A percentile compares a stretch with the other conserved stretches of the same genome.
phyloP scores from a whole-genome alignment of 805 yeast species.

The Myxozyma mucilagina region DNA sequence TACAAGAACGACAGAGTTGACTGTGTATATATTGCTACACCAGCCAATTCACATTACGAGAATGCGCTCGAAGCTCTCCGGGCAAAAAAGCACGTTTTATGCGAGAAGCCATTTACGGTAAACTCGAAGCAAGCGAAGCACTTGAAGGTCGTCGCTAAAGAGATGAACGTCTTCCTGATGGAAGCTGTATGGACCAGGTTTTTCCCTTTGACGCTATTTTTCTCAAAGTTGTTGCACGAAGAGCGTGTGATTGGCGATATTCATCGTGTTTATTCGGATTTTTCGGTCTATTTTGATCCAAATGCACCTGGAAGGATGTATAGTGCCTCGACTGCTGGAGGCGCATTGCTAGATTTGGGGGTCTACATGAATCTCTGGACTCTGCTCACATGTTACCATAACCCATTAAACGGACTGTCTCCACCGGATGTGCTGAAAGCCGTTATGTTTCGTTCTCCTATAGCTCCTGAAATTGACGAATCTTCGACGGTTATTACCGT shows the following conservation, averaged over 20 bases:
- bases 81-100: conserved; percentile 51
- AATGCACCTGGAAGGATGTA: conserved; percentile 45
- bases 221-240: conserved; percentile 44
- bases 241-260: conserved; percentile 50
- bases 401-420: conserved; percentile 11
- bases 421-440: conserved; percentile 13
- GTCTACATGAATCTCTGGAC: conserved; percentile 52
- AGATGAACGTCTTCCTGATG: conserved; percentile 51
- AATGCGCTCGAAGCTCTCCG: conserved; percentile 47
- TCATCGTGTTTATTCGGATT: conserved; percentile 48
- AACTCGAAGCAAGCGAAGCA: conserved; percentile 49
- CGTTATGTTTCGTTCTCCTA: not conserved
- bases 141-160: conserved; percentile 47
- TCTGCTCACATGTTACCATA: conserved; percentile 26
- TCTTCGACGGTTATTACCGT: conserved; percentile 10
- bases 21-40: conserved; percentile 53
- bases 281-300: conserved; percentile 37
- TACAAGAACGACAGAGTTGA: conserved; percentile 46
- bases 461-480: conserved; percentile 10
- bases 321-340: conserved; percentile 55
- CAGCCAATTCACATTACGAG: conserved; percentile 52
- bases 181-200: conserved; percentile 57
- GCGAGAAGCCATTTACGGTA: conserved; percentile 57
- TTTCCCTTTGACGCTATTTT: conserved; percentile 46
- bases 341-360: conserved; percentile 58